phyloP scores from a whole-genome alignment of 345 rosid genomes.

The Murraya paniculata region DNA sequence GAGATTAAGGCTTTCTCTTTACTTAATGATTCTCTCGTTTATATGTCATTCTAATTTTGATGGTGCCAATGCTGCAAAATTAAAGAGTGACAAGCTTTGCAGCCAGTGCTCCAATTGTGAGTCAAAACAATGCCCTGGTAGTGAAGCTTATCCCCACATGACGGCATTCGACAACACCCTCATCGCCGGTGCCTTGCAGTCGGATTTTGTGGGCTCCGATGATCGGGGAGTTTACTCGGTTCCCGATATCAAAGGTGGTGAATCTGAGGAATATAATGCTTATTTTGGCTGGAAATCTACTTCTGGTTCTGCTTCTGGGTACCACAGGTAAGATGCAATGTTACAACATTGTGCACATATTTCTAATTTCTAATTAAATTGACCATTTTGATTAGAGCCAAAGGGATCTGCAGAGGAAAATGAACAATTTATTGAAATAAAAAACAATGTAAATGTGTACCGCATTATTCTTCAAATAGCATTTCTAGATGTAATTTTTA shows the following conservation, averaged over 20 bases:
- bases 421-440: too few species aligned
- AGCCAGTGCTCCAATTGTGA: slow-evolving; percentile 37
- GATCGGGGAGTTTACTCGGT: slow-evolving; percentile 45
- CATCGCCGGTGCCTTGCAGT: slow-evolving; percentile 40
- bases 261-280: slow-evolving; percentile 32
- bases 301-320: slow-evolving; percentile 51
- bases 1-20: background rate
- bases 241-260: slow-evolving; percentile 34
- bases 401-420: too few species aligned
- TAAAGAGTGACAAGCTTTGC: slow-evolving; percentile 39
- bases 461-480: too few species aligned
- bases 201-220: slow-evolving; percentile 28
- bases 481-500: too few species aligned
- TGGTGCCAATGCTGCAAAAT: background rate
- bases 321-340: slow-evolving; percentile 34
- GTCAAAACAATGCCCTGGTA: slow-evolving; percentile 33
- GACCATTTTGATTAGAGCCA: too few species aligned
- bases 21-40: slow-evolving; percentile 15
- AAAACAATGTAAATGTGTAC: too few species aligned
- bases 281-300: slow-evolving; percentile 56
- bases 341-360: background rate
- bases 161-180: slow-evolving; percentile 36
- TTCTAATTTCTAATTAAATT: too few species aligned
- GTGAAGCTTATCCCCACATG: slow-evolving; percentile 48
- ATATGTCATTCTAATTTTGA: background rate